Percentiles rank a stretch among this genome's conserved stretches.
These are phyloP conservation scores for Trichoderma parareesei DNA, from an alignment of 495 filamentous ascomycete species.

Conservation along the genomic window DNA sequence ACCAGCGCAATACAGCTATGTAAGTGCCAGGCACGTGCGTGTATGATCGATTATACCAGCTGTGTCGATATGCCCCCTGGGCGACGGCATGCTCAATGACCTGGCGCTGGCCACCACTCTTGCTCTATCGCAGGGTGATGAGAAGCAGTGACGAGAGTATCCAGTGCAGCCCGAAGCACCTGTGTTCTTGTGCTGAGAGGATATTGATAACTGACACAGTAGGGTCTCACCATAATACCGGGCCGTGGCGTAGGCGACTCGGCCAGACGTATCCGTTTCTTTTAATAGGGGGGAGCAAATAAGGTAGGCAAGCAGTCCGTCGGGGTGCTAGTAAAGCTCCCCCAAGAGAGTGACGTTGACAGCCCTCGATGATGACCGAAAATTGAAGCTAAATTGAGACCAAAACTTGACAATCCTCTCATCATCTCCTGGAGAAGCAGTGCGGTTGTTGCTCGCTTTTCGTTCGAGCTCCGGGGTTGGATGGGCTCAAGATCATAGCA, in stretches of 20 bases:
- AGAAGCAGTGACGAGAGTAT: too few species aligned
- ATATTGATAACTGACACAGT: neutral
- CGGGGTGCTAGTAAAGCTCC: neutral
- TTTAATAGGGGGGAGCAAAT: neutral
- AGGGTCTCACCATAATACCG: neutral
- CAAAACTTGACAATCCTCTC: neutral
- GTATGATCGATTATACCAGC: neutral
- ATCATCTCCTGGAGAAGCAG: neutral
- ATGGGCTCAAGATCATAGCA: too few species aligned
- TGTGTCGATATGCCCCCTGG: neutral
- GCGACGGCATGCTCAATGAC: neutral
- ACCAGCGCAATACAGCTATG: neutral
- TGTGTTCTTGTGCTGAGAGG: neutral
- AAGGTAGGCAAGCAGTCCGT: neutral
- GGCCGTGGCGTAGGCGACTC: neutral
- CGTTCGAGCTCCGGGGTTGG: too few species aligned
- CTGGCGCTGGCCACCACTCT: neutral
- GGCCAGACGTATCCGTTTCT: neutral
- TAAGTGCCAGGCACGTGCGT: neutral
- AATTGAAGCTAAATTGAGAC: neutral
- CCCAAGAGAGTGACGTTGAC: neutral
- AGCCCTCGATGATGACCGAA: neutral
- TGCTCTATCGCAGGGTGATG: too few species aligned
- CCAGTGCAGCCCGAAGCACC: neutral
- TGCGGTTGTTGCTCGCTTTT: neutral